A percentile compares a stretch with the other conserved stretches of the same genome.
These are phyloP conservation scores for Linanthus parryae DNA, from an alignment of 148 eudicot genomes.

Conservation along the genomic window DNA sequence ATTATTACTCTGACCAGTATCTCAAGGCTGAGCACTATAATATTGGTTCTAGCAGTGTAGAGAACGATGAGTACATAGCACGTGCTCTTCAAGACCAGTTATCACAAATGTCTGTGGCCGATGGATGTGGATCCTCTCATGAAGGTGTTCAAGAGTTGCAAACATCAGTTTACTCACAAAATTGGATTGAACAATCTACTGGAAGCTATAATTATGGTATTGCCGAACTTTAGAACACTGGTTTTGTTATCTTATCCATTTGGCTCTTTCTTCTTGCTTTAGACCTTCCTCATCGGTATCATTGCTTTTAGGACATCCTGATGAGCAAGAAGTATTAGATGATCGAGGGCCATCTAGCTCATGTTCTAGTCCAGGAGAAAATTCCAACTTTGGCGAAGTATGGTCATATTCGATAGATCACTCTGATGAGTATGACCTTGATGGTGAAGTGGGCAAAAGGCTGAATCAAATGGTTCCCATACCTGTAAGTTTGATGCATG, in stretches of 20 bases:
- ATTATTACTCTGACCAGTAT: constrained; percentile 29
- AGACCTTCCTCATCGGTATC: constrained; percentile 4
- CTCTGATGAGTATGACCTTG: constrained; percentile 58
- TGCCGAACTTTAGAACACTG: background rate
- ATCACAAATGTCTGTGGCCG: constrained; percentile 40
- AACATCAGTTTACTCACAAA: constrained; percentile 30
- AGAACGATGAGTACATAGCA: constrained; percentile 25
- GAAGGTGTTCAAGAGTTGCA: constrained; percentile 31
- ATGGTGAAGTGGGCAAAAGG: constrained; percentile 75
- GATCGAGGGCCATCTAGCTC: constrained; percentile 47
- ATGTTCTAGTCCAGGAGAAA: constrained; percentile 62
- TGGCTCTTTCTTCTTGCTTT: background rate
- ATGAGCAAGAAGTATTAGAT: constrained; percentile 32
- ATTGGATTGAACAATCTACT: constrained; percentile 37
- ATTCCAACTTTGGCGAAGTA: constrained; percentile 43
- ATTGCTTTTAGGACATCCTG: constrained; percentile 34
- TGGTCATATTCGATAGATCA: constrained; percentile 54
- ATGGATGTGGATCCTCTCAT: constrained; percentile 21
- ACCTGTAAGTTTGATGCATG: constrained; percentile 56
- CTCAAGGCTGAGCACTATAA: constrained; percentile 32
- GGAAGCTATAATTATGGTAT: constrained; percentile 34
- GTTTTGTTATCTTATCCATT: background rate
- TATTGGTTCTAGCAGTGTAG: constrained; percentile 19
- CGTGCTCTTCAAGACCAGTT: constrained; percentile 38
- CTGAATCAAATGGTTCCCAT: constrained; percentile 62